Percentiles rank a stretch among this genome's conserved stretches.
Conservation (phyloP, 73 alveolate genomes). For the Strombidium stylifer region DNA sequence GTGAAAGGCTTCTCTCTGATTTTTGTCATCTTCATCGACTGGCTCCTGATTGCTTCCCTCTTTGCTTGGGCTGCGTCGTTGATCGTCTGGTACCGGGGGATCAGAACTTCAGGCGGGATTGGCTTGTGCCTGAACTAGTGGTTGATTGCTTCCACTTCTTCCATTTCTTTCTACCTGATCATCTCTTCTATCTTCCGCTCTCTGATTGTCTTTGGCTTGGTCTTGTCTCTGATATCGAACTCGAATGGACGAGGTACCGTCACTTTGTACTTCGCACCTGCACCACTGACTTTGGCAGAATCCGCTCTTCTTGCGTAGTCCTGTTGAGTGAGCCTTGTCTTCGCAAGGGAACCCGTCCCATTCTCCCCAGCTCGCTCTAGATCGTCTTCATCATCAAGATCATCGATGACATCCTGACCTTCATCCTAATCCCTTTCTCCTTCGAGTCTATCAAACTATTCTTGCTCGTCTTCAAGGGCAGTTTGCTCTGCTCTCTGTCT, state of each 20-base stretch:
- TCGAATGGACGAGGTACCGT: conserved; percentile 84
- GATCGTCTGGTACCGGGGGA: conserved; percentile 63
- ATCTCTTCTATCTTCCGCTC: conserved; percentile 72
- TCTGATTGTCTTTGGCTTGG: conserved; percentile 56
- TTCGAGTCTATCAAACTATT: background rate
- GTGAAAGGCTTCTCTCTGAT: too few relatives aligned
- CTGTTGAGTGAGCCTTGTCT: conserved; percentile 25
- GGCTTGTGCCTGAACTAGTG: conserved; percentile 62
- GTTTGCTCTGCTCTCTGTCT: background rate
- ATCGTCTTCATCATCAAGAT: conserved; percentile 15
- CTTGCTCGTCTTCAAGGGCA: conserved; percentile 7
- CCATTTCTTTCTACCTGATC: conserved; percentile 60
- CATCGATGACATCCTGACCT: background rate
- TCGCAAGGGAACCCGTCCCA: conserved; percentile 8
- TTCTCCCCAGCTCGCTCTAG: background rate
- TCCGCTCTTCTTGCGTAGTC: conserved; percentile 30
- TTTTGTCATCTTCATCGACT: conserved; percentile 56
- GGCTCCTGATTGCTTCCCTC: conserved; percentile 65
- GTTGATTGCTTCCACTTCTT: conserved; percentile 50
- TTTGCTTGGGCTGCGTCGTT: conserved; percentile 64
- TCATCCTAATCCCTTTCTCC: background rate
- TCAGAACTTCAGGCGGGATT: conserved; percentile 67
- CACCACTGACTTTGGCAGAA: conserved; percentile 31
- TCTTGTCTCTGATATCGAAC: conserved; percentile 77
- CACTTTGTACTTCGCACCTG: conserved; percentile 57